A percentile compares a stretch with the other conserved stretches of the same genome.
These are phyloP conservation scores for Mortierella sp. DNA, from an alignment of 371 early-diverging fungal genomes.

Conservation along the genomic window DNA sequence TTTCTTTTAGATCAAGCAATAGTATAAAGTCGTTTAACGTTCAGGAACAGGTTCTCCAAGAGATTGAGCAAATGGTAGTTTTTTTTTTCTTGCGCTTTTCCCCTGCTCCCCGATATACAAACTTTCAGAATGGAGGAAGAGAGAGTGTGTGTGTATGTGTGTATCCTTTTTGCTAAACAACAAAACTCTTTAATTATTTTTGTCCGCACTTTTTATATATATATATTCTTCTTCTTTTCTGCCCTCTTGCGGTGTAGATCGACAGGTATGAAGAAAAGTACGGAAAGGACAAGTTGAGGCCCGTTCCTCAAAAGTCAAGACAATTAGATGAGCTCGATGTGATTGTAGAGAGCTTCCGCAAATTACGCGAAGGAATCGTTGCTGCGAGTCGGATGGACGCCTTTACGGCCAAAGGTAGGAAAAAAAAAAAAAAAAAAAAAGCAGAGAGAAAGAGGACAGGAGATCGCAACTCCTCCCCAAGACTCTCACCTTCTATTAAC, in stretches of 20 bases:
- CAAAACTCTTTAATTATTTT: too few species aligned
- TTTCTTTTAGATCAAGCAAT: constrained; percentile 32
- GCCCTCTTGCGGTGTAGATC: too few species aligned
- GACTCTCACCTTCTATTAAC: too few species aligned
- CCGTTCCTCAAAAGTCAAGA: constrained; percentile 26
- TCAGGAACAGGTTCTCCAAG: constrained; percentile 44
- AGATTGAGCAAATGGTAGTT: constrained; percentile 50
- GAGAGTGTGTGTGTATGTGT: too few species aligned
- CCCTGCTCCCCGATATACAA: too few species aligned
- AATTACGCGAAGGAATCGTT: constrained; percentile 47
- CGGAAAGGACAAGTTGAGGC: constrained; percentile 27
- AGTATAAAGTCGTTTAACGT: constrained; percentile 46
- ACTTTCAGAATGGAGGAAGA: neutral
- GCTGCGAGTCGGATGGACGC: constrained; percentile 34
- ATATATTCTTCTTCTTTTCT: too few species aligned
- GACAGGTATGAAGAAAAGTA: constrained; percentile 21
- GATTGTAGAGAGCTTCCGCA: constrained; percentile 45
- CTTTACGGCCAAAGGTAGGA: constrained; percentile 34
- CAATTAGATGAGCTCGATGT: constrained; percentile 35
- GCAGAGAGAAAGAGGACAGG: neutral
- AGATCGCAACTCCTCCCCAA: too few species aligned
- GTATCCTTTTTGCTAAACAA: neutral
- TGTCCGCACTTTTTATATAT: too few species aligned
- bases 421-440: constrained; percentile 19
- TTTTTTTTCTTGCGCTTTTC: neutral